Evolutionary conservation across 1,284 basidiomycete species (phyloP).

Genomic region (Coniferiporia weirii): DNA sequence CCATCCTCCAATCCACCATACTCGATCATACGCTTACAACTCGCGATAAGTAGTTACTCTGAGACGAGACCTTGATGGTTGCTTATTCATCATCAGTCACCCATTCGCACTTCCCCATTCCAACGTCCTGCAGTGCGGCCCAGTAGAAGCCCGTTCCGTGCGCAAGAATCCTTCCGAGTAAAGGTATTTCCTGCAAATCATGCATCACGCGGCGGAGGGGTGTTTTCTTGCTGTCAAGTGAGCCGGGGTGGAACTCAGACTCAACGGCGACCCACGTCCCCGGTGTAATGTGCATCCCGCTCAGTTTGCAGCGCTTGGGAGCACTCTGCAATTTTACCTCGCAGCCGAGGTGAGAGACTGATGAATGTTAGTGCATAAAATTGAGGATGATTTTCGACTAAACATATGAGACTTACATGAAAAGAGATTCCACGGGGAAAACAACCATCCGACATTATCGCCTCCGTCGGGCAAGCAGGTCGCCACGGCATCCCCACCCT

Average conservation of each 20-base stretch:
- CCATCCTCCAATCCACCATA: too few species aligned
- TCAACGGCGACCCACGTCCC: slow-evolving; percentile 22
- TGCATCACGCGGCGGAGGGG: slow-evolving; percentile 3
- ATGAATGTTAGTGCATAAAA: not conserved
- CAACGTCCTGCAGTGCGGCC: slow-evolving; percentile 19
- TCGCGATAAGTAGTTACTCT: too few species aligned
- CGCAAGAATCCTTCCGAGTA: slow-evolving; percentile 20
- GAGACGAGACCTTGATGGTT: too few species aligned
- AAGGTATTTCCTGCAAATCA: slow-evolving; percentile 15
- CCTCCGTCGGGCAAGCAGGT: slow-evolving; percentile 24
- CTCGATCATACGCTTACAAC: too few species aligned
- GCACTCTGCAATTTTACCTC: slow-evolving; percentile 19
- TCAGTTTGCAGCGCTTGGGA: slow-evolving; percentile 16
- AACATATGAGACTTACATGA: slow-evolving; percentile 18
- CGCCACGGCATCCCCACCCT: slow-evolving; percentile 25
- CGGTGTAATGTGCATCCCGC: slow-evolving; percentile 21
- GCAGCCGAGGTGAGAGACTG: slow-evolving; percentile 20
- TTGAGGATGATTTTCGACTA: not conserved
- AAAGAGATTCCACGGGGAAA: slow-evolving; percentile 24
- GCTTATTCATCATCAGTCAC: not conserved
- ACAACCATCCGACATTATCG: slow-evolving; percentile 21
- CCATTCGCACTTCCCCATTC: slow-evolving; percentile 22
- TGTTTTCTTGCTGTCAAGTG: slow-evolving; percentile 4
- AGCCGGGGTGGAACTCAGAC: slow-evolving; percentile 14
- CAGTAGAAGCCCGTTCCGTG: slow-evolving; percentile 24